Percentiles rank a stretch among this genome's conserved stretches.
Evolutionary conservation across 495 filamentous ascomycete genomes (phyloP).

Genomic region (Trichoderma reesei): DNA sequence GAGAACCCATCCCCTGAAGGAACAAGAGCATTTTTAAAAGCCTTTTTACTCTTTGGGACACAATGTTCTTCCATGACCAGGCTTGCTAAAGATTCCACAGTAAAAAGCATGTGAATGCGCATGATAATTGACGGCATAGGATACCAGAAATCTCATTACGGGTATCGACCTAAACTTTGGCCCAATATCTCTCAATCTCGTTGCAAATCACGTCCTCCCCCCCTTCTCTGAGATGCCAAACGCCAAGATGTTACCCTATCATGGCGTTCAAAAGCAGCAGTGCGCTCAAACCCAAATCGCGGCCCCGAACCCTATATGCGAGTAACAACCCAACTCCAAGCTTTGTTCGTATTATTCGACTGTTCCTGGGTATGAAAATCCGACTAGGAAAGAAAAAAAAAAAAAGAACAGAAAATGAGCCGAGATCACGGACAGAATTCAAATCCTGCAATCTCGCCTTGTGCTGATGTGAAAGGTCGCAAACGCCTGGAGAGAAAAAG

Average conservation of each 20-base stretch:
- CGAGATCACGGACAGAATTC: background rate
- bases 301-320: background rate
- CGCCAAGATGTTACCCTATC: background rate
- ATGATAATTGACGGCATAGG: background rate
- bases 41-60: too few species aligned
- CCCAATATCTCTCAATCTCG: background rate
- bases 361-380: background rate
- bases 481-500: background rate
- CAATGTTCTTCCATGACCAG: too few species aligned
- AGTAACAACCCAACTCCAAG: background rate
- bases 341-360: constrained; percentile 2
- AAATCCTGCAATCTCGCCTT: background rate
- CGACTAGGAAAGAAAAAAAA: background rate
- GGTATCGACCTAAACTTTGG: background rate
- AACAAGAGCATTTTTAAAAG: too few species aligned
- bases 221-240: background rate
- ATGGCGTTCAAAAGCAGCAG: background rate
- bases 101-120: too few species aligned
- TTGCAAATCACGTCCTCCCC: background rate
- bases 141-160: background rate
- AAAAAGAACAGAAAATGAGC: background rate
- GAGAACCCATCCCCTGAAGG: too few species aligned
- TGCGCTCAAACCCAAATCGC: background rate
- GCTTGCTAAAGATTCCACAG: too few species aligned
- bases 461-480: background rate